Conservation (phyloP, 2,329 filamentous ascomycete species). For the Trichophyton benhamiae region DNA sequence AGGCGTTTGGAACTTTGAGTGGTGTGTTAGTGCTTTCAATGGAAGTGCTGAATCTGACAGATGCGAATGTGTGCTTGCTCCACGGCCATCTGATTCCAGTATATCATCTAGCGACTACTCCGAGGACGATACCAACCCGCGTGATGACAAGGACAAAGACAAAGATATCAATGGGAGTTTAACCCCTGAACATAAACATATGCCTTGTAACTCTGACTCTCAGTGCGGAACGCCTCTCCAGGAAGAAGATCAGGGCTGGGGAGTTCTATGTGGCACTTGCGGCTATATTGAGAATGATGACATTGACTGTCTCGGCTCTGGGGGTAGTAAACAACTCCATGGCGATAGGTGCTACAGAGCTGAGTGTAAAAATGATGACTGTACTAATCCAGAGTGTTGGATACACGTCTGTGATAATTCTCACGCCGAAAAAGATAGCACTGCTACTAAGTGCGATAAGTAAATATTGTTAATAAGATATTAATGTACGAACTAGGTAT, state of each 20-base stretch:
- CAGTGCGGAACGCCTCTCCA: neutral
- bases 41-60: neutral
- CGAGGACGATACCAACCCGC: neutral
- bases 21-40: constrained; percentile 1
- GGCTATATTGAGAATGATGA: neutral
- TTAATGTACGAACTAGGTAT: too few relatives aligned
- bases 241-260: neutral
- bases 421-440: neutral
- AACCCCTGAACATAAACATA: neutral
- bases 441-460: too few relatives aligned
- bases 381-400: neutral
- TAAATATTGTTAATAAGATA: too few relatives aligned
- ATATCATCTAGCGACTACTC: neutral
- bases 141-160: neutral
- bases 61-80: neutral
- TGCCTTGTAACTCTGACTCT: neutral
- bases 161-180: neutral
- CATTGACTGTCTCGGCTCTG: neutral
- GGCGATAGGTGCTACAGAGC: neutral
- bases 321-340: neutral
- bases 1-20: constrained; percentile 1
- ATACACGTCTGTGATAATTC: neutral
- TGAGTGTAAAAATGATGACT: neutral
- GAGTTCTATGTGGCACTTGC: neutral
- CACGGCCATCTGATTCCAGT: neutral